Percentiles rank a stretch among this genome's conserved stretches.
These are phyloP conservation scores for Teratosphaeria zuluensis DNA, from an alignment of 2,329 filamentous ascomycete genomes.

Conservation along the genomic window DNA sequence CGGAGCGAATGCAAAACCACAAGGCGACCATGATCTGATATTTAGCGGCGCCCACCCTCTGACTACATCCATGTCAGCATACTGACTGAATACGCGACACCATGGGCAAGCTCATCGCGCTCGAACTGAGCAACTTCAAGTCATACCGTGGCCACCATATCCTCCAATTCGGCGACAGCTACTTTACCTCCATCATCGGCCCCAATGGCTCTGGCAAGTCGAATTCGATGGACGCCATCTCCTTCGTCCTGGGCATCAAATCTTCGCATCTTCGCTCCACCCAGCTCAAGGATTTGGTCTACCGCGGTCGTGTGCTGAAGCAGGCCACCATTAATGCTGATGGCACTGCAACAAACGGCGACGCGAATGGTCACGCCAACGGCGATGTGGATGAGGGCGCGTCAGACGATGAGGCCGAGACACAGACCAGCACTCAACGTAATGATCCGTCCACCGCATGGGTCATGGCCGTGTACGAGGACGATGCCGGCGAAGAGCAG, in stretches of 20 bases:
- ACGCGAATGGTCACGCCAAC: constrained; percentile 45
- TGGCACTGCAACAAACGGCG: constrained; percentile 53
- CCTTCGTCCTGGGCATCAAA: constrained; percentile 96
- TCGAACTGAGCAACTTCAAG: constrained; percentile 98
- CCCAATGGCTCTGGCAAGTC: constrained; percentile 99
- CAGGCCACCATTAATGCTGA: constrained; percentile 89
- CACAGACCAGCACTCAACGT: constrained; percentile 54
- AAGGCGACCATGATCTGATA: background rate
- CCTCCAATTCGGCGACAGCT: constrained; percentile 90
- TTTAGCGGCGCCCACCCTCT: background rate
- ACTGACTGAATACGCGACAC: constrained; percentile 24
- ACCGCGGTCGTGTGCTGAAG: constrained; percentile 86
- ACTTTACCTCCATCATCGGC: constrained; percentile 98
- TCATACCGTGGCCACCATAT: constrained; percentile 97
- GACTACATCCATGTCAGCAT: too few relatives aligned
- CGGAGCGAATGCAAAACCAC: background rate
- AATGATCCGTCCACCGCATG: constrained; percentile 88
- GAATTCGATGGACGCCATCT: constrained; percentile 99
- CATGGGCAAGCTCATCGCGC: constrained; percentile 93
- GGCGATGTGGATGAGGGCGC: constrained; percentile 29
- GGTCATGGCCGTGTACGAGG: constrained; percentile 99
- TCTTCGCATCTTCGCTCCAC: constrained; percentile 94
- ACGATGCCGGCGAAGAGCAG: constrained; percentile 90
- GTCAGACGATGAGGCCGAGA: constrained; percentile 34
- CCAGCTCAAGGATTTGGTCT: constrained; percentile 88